A percentile compares a stretch with the other conserved stretches of the same genome.
Conservation (phyloP, 257 asterid genomes). For the Przewalskia tangutica region DNA sequence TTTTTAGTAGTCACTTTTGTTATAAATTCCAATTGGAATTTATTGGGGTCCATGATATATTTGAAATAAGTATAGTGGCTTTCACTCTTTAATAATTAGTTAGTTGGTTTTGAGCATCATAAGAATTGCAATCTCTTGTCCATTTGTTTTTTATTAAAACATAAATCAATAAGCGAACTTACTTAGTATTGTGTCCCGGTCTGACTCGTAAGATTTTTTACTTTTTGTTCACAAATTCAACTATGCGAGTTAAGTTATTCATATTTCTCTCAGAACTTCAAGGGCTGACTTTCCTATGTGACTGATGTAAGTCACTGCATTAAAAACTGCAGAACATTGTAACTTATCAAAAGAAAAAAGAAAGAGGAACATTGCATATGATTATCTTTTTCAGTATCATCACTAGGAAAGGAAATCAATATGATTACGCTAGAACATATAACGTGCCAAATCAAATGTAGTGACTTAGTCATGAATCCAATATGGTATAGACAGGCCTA, state of each 20-base stretch:
- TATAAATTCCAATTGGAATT: neutral
- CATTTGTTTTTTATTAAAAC: neutral
- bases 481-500: neutral
- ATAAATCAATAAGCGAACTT: neutral
- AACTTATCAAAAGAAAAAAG: neutral
- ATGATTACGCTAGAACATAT: neutral
- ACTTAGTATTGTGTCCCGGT: neutral
- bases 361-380: neutral
- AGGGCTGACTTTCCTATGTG: neutral
- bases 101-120: neutral
- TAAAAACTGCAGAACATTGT: neutral
- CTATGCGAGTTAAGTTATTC: neutral
- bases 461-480: neutral
- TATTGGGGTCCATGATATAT: conserved; percentile 1
- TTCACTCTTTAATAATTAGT: neutral
- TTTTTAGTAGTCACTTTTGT: neutral
- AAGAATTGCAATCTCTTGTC: neutral
- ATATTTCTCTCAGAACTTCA: neutral
- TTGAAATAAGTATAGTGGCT: neutral
- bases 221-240: conserved; percentile 2
- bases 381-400: neutral
- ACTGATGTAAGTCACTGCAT: neutral
- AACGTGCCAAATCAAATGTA: neutral
- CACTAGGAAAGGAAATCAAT: neutral
- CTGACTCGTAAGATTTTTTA: neutral